Conservation (phyloP, 1,284 basidiomycete species). For the Sporisorium sorghi region DNA sequence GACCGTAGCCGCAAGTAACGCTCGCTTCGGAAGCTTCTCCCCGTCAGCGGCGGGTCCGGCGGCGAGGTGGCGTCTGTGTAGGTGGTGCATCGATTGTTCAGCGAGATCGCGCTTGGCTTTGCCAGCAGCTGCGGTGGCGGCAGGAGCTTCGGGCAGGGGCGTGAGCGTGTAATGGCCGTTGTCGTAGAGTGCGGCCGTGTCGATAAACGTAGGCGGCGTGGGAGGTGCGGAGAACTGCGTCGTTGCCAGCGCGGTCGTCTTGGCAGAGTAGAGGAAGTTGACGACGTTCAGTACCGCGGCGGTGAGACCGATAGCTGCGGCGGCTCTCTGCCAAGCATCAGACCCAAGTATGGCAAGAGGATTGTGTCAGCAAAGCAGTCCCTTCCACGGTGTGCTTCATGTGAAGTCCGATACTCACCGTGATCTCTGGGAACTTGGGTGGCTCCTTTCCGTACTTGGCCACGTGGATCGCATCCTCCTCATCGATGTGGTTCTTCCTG, state of each 20-base stretch:
- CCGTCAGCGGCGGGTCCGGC: not conserved
- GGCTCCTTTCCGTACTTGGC: slow-evolving; percentile 29
- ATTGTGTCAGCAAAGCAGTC: slow-evolving; percentile 7
- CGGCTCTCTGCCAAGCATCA: slow-evolving; percentile 14
- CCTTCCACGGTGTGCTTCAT: too few relatives aligned
- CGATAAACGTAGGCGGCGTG: slow-evolving; percentile 35
- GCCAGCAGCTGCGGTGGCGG: not conserved
- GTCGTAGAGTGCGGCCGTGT: slow-evolving; percentile 35
- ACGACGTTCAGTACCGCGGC: slow-evolving; percentile 27
- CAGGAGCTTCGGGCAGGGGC: slow-evolving; percentile 17
- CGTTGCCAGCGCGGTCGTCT: slow-evolving; percentile 35
- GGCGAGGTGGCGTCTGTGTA: slow-evolving; percentile 2
- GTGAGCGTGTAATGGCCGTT: slow-evolving; percentile 11
- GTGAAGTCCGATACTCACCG: slow-evolving; percentile 24
- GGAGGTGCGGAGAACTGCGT: slow-evolving; percentile 29
- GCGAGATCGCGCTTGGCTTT: slow-evolving; percentile 13
- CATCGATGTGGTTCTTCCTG: slow-evolving; percentile 10
- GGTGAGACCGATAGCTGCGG: slow-evolving; percentile 18
- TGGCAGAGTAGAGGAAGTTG: slow-evolving; percentile 31
- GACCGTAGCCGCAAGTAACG: not conserved
- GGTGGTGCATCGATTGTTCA: not conserved
- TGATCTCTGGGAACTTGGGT: slow-evolving; percentile 33
- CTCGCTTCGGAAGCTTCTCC: slow-evolving; percentile 15
- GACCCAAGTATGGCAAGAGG: not conserved
- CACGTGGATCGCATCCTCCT: slow-evolving; percentile 23